phyloP scores from a whole-genome alignment of 2,329 filamentous ascomycete genomes.

The Fusarium sp. region DNA sequence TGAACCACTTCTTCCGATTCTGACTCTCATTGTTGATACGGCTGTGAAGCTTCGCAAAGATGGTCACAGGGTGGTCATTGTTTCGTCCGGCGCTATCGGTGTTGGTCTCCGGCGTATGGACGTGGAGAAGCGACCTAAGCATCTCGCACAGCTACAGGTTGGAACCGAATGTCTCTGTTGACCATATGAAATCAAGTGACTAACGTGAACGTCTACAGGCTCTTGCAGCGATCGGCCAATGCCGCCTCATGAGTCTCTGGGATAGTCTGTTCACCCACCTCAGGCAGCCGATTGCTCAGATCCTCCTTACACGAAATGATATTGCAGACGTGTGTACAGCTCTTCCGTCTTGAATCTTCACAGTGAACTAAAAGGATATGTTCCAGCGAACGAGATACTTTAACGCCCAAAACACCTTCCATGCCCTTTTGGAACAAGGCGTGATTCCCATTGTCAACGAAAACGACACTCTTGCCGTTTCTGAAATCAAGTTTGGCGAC shows the following conservation, averaged over 20 bases:
- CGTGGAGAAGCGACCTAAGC: slow-evolving; percentile 85
- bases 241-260: slow-evolving; percentile 93
- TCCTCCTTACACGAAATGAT: slow-evolving; percentile 92
- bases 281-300: slow-evolving; percentile 91
- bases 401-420: slow-evolving; percentile 95
- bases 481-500: slow-evolving; percentile 99
- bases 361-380: neutral
- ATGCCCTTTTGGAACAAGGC: slow-evolving; percentile 89
- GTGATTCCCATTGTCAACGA: slow-evolving; percentile 99
- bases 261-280: slow-evolving; percentile 90
- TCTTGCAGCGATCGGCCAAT: slow-evolving; percentile 94
- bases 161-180: slow-evolving; percentile 2
- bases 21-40: slow-evolving; percentile 94
- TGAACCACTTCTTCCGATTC: slow-evolving; percentile 88
- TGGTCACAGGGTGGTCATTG: slow-evolving; percentile 94
- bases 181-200: neutral
- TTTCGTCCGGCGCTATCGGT: slow-evolving; percentile 96
- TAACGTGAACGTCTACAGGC: slow-evolving; percentile 60
- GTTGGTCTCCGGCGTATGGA: slow-evolving; percentile 93
- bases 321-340: slow-evolving; percentile 80
- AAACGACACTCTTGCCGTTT: slow-evolving; percentile 95
- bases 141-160: slow-evolving; percentile 87
- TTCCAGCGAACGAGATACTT: slow-evolving; percentile 86
- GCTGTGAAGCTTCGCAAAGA: slow-evolving; percentile 86
- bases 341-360: neutral